phyloP scores from a whole-genome alignment of 1,139 yeast species.

The Sugiyamaella xylanicola region DNA sequence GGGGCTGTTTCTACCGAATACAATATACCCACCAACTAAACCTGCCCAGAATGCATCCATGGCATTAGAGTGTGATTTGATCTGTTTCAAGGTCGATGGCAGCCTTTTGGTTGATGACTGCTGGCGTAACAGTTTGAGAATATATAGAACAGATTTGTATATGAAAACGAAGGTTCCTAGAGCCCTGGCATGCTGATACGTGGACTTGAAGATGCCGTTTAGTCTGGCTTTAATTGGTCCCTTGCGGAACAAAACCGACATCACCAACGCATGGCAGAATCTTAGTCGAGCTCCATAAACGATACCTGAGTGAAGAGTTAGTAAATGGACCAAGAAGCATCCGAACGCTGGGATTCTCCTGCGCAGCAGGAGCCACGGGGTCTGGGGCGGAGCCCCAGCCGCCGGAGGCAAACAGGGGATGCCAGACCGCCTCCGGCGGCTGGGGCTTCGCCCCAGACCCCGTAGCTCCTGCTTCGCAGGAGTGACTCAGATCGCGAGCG shows the following conservation, averaged over 20 bases:
- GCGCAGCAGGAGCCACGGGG: too few relatives aligned
- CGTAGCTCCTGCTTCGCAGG: too few relatives aligned
- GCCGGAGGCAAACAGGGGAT: too few relatives aligned
- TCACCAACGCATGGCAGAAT: slow-evolving; percentile 72
- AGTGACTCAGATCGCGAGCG: too few relatives aligned
- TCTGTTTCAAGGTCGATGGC: slow-evolving; percentile 32
- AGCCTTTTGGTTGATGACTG: slow-evolving; percentile 15
- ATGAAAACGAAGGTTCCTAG: slow-evolving; percentile 67
- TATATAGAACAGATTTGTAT: slow-evolving; percentile 50
- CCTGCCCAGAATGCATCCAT: slow-evolving; percentile 63
- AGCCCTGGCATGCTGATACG: slow-evolving; percentile 66
- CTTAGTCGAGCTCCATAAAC: slow-evolving; percentile 76
- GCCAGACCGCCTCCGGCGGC: too few relatives aligned
- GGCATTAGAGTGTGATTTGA: slow-evolving; percentile 32
- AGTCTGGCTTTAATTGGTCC: slow-evolving; percentile 51
- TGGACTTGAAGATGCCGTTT: slow-evolving; percentile 55
- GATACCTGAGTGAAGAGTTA: slow-evolving; percentile 43
- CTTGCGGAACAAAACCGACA: slow-evolving; percentile 56
- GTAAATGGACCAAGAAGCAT: neutral
- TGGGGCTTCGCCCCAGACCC: too few relatives aligned
- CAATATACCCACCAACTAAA: slow-evolving; percentile 61
- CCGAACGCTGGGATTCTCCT: too few relatives aligned
- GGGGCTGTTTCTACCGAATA: slow-evolving; percentile 57
- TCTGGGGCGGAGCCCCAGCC: too few relatives aligned
- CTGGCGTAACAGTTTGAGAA: slow-evolving; percentile 33